A percentile compares a stretch with the other conserved stretches of the same genome.
Evolutionary conservation across 1,284 basidiomycete genomes (phyloP).

Genomic region (Ganoderma lingzhi): DNA sequence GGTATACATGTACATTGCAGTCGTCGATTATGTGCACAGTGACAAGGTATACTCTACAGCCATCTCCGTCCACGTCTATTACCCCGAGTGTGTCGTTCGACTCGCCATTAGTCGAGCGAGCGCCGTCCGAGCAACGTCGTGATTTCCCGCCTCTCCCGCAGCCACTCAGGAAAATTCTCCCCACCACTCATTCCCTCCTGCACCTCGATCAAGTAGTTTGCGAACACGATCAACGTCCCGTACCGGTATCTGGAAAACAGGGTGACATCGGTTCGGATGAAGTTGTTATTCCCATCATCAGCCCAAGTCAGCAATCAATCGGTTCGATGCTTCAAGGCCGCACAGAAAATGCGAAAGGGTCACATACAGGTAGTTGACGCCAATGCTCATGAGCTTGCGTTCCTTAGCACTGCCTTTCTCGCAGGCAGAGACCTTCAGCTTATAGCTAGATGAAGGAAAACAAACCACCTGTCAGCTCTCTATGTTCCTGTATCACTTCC

Average conservation of each 20-base stretch:
- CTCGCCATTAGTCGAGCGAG: conserved; percentile 63
- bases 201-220: conserved; percentile 93
- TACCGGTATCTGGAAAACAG: conserved; percentile 73
- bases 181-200: conserved; percentile 54
- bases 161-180: conserved; percentile 83
- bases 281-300: conserved; percentile 16
- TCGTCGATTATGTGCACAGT: neutral
- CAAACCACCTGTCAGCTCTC: neutral
- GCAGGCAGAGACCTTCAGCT: conserved; percentile 87
- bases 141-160: conserved; percentile 86
- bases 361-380: conserved; percentile 84
- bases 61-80: no score
- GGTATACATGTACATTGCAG: conserved; percentile 12
- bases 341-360: neutral
- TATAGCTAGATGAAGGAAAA: conserved; percentile 66
- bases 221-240: conserved; percentile 92
- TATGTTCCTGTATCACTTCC: conserved; percentile 3
- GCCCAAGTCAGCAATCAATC: conserved; percentile 27
- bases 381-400: conserved; percentile 75
- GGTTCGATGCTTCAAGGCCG: neutral
- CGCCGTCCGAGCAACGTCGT: conserved; percentile 77
- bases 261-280: neutral
- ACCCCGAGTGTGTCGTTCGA: neutral
- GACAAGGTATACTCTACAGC: neutral
- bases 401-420: conserved; percentile 84